These are phyloP conservation scores for Scalesia atractyloides DNA, from an alignment of 129 eudicot genomes.

Conservation along the genomic window DNA sequence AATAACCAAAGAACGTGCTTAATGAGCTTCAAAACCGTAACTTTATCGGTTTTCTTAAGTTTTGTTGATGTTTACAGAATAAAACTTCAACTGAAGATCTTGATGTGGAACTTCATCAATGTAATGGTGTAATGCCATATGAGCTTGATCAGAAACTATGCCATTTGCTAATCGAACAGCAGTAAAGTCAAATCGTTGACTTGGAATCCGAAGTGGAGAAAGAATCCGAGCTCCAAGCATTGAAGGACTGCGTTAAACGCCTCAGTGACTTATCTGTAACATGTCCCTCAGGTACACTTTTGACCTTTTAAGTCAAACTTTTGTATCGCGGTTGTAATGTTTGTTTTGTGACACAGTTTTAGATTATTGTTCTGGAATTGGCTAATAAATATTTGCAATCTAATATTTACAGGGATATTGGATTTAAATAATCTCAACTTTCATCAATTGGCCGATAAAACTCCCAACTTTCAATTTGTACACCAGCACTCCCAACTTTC, in stretches of 20 bases:
- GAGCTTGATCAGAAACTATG: conserved; percentile 66
- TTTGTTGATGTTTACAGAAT: conserved; percentile 33
- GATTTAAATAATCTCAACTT: too few species aligned
- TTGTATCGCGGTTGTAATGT: neutral
- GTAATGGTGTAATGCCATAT: conserved; percentile 51
- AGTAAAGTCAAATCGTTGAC: conserved; percentile 68
- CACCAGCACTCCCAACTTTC: too few species aligned
- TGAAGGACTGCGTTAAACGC: conserved; percentile 73
- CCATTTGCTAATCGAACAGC: conserved; percentile 65
- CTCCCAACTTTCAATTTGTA: too few species aligned
- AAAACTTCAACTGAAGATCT: conserved; percentile 34
- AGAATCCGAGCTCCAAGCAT: conserved; percentile 79
- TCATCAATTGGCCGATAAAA: too few species aligned
- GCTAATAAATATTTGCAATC: too few species aligned
- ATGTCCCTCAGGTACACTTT: conserved; percentile 50
- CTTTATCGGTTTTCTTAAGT: too few species aligned
- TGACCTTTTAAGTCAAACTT: conserved; percentile 22
- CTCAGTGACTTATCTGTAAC: conserved; percentile 62
- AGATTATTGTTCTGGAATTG: too few species aligned
- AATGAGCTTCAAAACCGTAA: too few species aligned
- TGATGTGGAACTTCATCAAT: conserved; percentile 27
- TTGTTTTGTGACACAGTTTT: too few species aligned
- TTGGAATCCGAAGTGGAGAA: conserved; percentile 67
- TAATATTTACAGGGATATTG: too few species aligned
- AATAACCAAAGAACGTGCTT: too few species aligned